Evolutionary conservation across 2,329 filamentous ascomycete species (phyloP).

Genomic region (Beauveria caledonica): DNA sequence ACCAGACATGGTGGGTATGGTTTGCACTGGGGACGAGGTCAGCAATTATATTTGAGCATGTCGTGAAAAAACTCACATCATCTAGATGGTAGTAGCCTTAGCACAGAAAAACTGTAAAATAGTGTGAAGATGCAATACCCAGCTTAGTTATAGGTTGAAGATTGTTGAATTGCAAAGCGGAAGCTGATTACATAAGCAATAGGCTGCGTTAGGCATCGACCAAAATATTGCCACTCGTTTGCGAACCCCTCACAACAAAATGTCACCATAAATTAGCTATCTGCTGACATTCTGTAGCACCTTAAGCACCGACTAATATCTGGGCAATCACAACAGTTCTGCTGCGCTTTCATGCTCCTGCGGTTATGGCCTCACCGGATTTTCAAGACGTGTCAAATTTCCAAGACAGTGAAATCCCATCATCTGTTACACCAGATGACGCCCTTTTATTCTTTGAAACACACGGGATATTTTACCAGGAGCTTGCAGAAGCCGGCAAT

Average conservation of each 20-base stretch:
- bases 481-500: background rate
- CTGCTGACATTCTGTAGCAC: background rate
- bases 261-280: background rate
- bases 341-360: background rate
- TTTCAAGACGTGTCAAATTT: slow-evolving; percentile 1
- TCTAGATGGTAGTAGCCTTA: background rate
- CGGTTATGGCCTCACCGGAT: background rate
- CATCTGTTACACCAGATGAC: background rate
- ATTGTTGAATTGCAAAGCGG: background rate
- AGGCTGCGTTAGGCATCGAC: background rate
- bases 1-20: background rate
- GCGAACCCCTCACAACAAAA: background rate
- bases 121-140: background rate
- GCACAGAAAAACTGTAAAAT: background rate
- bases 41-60: background rate
- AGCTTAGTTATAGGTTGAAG: background rate
- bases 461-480: slow-evolving; percentile 3
- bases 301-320: background rate
- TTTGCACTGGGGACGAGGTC: background rate
- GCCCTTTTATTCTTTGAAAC: background rate
- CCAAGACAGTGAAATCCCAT: background rate
- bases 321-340: background rate
- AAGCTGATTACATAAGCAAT: background rate
- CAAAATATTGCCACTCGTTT: background rate
- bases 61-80: background rate